Conservation (phyloP, 2,329 filamentous ascomycete species). For the Madurella fahalii region DNA sequence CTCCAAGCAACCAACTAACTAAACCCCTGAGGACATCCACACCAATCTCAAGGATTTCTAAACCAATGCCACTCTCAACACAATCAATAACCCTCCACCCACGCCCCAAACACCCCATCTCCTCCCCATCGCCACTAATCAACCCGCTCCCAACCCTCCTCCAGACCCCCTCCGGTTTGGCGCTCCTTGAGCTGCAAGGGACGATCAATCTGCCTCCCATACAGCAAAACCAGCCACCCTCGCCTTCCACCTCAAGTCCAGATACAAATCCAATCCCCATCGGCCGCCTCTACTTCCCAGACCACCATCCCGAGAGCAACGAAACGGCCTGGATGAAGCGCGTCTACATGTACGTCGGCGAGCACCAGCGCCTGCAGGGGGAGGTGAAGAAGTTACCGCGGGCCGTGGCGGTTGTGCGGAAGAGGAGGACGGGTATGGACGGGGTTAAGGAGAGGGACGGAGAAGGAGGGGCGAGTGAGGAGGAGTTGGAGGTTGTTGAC, state of each 20-base stretch:
- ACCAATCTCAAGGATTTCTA: neutral
- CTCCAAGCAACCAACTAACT: neutral
- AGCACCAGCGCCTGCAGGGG: conserved; percentile 81
- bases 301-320: conserved; percentile 56
- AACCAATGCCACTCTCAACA: neutral
- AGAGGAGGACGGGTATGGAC: conserved; percentile 37
- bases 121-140: neutral
- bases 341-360: conserved; percentile 82
- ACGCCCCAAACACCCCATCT: conserved; percentile 13
- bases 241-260: conserved; percentile 2
- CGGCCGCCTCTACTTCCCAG: conserved; percentile 42
- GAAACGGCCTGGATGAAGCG: conserved; percentile 80
- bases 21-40: neutral
- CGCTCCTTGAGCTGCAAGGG: conserved; percentile 88
- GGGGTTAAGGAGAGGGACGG: conserved; percentile 36
- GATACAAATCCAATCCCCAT: conserved; percentile 34
- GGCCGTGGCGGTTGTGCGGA: conserved; percentile 73
- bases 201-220: conserved; percentile 69
- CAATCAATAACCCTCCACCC: conserved; percentile 42
- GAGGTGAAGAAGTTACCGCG: conserved; percentile 83
- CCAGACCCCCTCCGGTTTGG: conserved; percentile 83
- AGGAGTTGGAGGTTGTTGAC: conserved; percentile 77
- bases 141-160: conserved; percentile 74
- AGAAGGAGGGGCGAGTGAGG: conserved; percentile 38
- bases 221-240: conserved; percentile 28